Evolutionary conservation across 1,284 basidiomycete species (phyloP), one percentile per base, ranked within the genome.

Genomic region (Naganishia sp.): DNA sequence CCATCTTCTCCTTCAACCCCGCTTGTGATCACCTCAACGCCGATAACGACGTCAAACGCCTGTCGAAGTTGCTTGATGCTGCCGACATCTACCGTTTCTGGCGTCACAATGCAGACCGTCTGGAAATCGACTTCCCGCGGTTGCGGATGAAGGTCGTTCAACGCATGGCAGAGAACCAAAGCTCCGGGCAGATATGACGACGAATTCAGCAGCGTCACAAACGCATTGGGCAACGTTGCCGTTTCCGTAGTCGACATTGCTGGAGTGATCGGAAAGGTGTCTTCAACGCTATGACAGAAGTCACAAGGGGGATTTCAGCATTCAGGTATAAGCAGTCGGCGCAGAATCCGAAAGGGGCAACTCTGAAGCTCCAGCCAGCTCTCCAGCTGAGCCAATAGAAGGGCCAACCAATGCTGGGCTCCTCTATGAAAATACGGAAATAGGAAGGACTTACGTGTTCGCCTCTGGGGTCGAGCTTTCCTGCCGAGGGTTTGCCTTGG

Each of bases 131-230:
- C 82, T 71, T 89, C 83, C 43, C 77, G 73, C 50, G 86, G 86
- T 31, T 80, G 78, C 28, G 85, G 84, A 75, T 94, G 91, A 23
- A 94, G 79, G 67, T 92, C 90, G 66, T 84, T 85, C 70, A 97
- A 84, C 45, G 93, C 90, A 65, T 90, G 89, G 44, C 87, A 89
- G 71, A 93, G 83, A 65, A 90, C 87, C 70, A 98, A 87, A 23
- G 90, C 92, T 64, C 95, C 95, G 45, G 93, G 92, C 53, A 98
- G 87, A 80, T 98, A 99, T 23, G 85, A 83, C 75, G 94, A 88
- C 43, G 91, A 90, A 56, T 94, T 93, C 75, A 97, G 81, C 71
- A 97, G 88, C 43, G 94, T 93, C 73, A 88, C 90, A 77, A 94
- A 91, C 53, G 65, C 65, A 53, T 61, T 61, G 23, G 59, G 59